Evolutionary conservation across 306 rosid genomes (phyloP).

Genomic region (Vicia villosa): DNA sequence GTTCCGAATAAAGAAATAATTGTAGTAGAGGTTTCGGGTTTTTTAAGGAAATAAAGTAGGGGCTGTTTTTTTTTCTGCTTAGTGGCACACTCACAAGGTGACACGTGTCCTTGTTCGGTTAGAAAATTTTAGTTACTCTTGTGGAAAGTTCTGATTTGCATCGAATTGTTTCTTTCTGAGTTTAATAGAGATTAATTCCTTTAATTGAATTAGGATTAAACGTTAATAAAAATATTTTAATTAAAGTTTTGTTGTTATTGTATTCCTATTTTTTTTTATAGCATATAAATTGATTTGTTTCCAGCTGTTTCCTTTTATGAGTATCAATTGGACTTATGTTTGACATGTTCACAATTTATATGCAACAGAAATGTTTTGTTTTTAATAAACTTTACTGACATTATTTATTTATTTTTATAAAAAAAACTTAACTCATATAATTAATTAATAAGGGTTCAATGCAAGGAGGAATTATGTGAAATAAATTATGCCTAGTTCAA

Average conservation of each 20-base stretch:
- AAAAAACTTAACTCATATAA: no score
- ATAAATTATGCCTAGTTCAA: no score
- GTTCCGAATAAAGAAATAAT: not conserved
- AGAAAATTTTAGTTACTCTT: not conserved
- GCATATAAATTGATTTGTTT: no score
- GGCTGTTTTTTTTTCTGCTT: not conserved
- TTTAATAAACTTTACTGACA: no score
- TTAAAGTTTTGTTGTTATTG: not conserved
- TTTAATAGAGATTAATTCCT: not conserved
- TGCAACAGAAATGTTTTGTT: no score
- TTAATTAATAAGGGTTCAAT: no score
- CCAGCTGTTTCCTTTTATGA: no score
- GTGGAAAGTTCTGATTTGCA: not conserved
- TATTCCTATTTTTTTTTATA: not conserved
- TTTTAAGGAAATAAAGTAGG: slow-evolving; percentile 23
- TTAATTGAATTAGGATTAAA: not conserved
- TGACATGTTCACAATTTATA: no score
- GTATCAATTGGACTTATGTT: no score
- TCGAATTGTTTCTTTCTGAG: not conserved
- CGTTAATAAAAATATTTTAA: not conserved
- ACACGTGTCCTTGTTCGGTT: slow-evolving; percentile 7
- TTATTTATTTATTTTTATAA: no score
- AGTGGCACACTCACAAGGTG: not conserved
- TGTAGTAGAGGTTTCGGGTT: not conserved
- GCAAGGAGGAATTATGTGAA: no score